These are phyloP conservation scores for Geosmithia flava DNA, from an alignment of 2,329 filamentous ascomycete genomes.

Conservation along the genomic window DNA sequence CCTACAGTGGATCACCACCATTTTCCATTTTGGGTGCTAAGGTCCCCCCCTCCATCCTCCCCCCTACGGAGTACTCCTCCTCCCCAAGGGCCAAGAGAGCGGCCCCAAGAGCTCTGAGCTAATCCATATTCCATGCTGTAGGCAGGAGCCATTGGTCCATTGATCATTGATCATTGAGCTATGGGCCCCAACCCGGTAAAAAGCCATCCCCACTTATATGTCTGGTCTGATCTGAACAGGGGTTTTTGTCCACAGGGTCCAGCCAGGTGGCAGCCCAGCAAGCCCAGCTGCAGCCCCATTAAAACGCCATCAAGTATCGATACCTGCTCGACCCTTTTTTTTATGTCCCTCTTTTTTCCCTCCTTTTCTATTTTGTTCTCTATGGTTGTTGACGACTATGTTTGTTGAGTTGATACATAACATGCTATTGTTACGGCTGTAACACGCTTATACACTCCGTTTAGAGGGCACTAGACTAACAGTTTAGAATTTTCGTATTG, in stretches of 20 bases:
- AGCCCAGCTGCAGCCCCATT: background rate
- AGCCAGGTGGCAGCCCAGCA: background rate
- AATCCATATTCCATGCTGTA: too few relatives aligned
- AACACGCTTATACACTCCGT: too few relatives aligned
- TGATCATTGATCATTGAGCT: too few relatives aligned
- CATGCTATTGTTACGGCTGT: background rate
- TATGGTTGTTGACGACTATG: background rate
- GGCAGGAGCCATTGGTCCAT: too few relatives aligned
- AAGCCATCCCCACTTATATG: background rate
- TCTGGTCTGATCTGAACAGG: background rate
- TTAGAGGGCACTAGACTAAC: too few relatives aligned
- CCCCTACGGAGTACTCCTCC: too few relatives aligned
- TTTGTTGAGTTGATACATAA: background rate
- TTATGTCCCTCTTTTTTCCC: background rate
- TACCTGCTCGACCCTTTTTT: background rate
- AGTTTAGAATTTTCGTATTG: too few relatives aligned
- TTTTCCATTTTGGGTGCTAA: too few relatives aligned
- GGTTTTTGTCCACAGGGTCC: background rate
- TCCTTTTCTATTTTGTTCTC: background rate
- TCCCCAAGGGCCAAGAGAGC: too few relatives aligned
- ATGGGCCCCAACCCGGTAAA: too few relatives aligned
- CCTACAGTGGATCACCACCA: background rate
- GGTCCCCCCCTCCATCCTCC: too few relatives aligned
- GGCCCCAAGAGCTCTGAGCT: too few relatives aligned
- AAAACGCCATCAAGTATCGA: background rate